Percentiles rank a stretch among this genome's conserved stretches.
phyloP scores from a whole-genome alignment of 2,329 filamentous ascomycete genomes.

The Ophiostoma quercus region DNA sequence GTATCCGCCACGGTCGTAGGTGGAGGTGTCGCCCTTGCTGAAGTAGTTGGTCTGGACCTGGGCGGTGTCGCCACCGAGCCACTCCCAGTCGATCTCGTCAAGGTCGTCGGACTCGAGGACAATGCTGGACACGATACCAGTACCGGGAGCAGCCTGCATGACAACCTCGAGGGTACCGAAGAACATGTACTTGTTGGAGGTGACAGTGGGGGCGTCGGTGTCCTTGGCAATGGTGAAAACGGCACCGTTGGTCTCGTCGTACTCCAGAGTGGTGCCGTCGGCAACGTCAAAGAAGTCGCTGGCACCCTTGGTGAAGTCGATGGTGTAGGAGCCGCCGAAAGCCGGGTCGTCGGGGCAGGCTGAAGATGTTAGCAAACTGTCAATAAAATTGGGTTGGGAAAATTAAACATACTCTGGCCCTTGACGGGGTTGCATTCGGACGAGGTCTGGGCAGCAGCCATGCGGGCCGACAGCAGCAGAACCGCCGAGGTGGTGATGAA shows the following conservation, averaged over 20 bases:
- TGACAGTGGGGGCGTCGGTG: slow-evolving; percentile 65
- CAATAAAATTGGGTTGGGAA: neutral
- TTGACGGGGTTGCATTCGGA: slow-evolving; percentile 53
- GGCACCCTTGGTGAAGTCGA: slow-evolving; percentile 73
- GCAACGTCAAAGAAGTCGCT: slow-evolving; percentile 51
- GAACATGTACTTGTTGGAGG: slow-evolving; percentile 86
- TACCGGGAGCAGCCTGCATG: slow-evolving; percentile 72
- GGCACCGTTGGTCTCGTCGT: slow-evolving; percentile 45
- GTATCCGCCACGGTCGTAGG: slow-evolving; percentile 64
- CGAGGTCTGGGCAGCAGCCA: slow-evolving; percentile 52
- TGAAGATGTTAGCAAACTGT: slow-evolving; percentile 29
- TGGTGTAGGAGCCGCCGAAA: slow-evolving; percentile 55
- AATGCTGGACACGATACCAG: slow-evolving; percentile 81
- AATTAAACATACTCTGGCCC: slow-evolving; percentile 36
- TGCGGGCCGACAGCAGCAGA: slow-evolving; percentile 42
- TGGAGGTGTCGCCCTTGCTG: slow-evolving; percentile 65
- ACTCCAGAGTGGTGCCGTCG: slow-evolving; percentile 45
- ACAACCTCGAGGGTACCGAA: slow-evolving; percentile 81
- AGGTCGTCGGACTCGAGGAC: slow-evolving; percentile 86
- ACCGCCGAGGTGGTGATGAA: slow-evolving; percentile 42
- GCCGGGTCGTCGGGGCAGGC: slow-evolving; percentile 71
- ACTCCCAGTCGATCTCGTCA: slow-evolving; percentile 97
- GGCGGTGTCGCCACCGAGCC: slow-evolving; percentile 68
- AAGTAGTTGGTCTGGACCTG: slow-evolving; percentile 88
- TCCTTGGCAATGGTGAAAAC: slow-evolving; percentile 63